phyloP scores from a whole-genome alignment of 179 eudicot species.

The Pouteria campechiana region DNA sequence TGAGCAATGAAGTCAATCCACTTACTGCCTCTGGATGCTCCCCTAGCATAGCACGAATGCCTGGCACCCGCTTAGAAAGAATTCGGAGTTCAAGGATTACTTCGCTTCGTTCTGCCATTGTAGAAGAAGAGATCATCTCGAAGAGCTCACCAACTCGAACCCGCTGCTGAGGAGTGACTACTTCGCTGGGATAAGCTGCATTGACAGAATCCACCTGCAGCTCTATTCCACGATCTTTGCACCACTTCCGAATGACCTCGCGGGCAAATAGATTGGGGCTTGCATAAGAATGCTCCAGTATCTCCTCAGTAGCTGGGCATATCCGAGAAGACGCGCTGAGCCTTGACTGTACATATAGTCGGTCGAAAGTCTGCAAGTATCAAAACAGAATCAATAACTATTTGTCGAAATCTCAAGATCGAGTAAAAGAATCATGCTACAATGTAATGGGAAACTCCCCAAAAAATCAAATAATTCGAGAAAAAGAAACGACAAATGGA shows the following conservation, averaged over 20 bases:
- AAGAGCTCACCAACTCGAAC: too few species aligned
- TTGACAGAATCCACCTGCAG: too few species aligned
- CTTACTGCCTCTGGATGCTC: constrained; percentile 40
- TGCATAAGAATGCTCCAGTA: constrained; percentile 55
- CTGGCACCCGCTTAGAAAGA: constrained; percentile 61
- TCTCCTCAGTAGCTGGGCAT: constrained; percentile 73
- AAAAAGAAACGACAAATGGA: too few species aligned
- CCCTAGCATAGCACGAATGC: constrained; percentile 63
- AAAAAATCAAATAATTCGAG: too few species aligned
- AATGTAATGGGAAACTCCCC: too few species aligned
- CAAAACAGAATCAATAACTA: too few species aligned
- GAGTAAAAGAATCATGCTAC: too few species aligned
- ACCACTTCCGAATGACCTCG: constrained; percentile 62
- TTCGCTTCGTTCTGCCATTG: constrained; percentile 60
- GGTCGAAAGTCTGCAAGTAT: constrained; percentile 88
- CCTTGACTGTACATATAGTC: constrained; percentile 71
- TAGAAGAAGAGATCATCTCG: too few species aligned
- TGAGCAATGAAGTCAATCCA: constrained; percentile 42
- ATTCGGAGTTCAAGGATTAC: constrained; percentile 68
- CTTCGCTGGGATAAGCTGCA: too few species aligned
- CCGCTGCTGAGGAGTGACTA: too few species aligned
- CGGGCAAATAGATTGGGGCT: constrained; percentile 52
- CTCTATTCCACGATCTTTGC: constrained; percentile 42
- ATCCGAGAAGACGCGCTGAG: constrained; percentile 56
- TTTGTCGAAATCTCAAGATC: too few species aligned